Conservation (phyloP, 2,329 filamentous ascomycete species). For the Hypoxylon sp. region DNA sequence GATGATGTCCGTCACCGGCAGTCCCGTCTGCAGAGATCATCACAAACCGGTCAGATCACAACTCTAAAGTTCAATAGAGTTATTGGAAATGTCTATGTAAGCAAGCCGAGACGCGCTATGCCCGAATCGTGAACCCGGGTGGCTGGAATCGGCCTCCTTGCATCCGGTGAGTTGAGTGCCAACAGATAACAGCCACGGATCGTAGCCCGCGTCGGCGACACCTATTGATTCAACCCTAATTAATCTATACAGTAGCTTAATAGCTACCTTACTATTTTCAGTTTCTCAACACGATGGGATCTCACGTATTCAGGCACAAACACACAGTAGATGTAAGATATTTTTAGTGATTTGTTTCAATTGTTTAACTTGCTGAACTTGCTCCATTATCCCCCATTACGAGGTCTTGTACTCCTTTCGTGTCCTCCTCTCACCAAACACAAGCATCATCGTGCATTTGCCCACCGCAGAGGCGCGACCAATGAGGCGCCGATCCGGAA, state of each 20-base stretch:
- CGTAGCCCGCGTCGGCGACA: conserved; percentile 13
- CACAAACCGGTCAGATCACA: conserved; percentile 33
- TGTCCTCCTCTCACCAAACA: conserved; percentile 22
- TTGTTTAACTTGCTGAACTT: conserved; percentile 9
- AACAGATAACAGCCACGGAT: conserved; percentile 14
- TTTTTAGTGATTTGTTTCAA: conserved; percentile 17
- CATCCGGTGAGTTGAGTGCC: conserved; percentile 9
- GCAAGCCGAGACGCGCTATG: conserved; percentile 21
- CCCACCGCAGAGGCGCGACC: conserved; percentile 17
- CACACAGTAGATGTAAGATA: neutral
- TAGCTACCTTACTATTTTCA: neutral
- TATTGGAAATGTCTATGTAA: conserved; percentile 25
- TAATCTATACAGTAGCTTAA: neutral
- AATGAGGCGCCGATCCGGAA: conserved; percentile 25
- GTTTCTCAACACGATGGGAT: neutral
- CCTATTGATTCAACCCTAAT: neutral
- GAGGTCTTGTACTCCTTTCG: conserved; percentile 17
- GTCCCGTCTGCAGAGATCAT: conserved; percentile 42
- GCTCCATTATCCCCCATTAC: conserved; percentile 28
- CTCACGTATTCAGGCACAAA: conserved; percentile 3
- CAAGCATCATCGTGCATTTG: conserved; percentile 9
- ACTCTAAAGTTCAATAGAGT: conserved; percentile 24
- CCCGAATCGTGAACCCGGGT: conserved; percentile 29
- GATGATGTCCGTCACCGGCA: conserved; percentile 32
- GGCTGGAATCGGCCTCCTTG: conserved; percentile 22